phyloP scores from a whole-genome alignment of 176 grass and related monocot species.

The Avena eriantha region DNA sequence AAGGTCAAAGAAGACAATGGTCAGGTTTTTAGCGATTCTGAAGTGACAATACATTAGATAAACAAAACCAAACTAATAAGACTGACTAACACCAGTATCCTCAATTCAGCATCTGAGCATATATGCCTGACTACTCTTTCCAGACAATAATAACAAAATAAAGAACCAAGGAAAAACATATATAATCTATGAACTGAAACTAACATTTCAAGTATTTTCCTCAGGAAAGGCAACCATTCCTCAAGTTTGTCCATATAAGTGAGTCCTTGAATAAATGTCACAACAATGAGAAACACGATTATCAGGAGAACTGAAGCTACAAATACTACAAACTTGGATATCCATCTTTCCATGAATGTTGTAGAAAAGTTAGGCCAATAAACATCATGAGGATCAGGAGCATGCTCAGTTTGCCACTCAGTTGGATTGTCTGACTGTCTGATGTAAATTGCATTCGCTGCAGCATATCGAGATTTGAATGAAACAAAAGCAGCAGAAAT shows the following conservation, averaged over 20 bases:
- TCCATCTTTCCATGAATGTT: conserved; percentile 89
- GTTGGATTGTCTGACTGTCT: conserved; percentile 79
- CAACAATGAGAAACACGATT: conserved; percentile 76
- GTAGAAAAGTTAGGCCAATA: conserved; percentile 98
- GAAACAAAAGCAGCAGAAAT: conserved; percentile 81
- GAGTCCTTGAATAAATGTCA: conserved; percentile 88
- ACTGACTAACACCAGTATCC: conserved; percentile 6
- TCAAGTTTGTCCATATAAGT: conserved; percentile 91
- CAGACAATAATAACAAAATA: conserved; percentile 22
- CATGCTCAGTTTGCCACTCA: conserved; percentile 88
- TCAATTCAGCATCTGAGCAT: conserved; percentile 27
- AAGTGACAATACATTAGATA: neutral
- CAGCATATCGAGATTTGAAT: conserved; percentile 81
- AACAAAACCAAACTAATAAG: neutral
- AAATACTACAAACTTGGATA: conserved; percentile 86
- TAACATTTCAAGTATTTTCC: conserved; percentile 75
- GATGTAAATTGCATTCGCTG: conserved; percentile 75
- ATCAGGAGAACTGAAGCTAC: conserved; percentile 80
- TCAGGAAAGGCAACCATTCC: conserved; percentile 87
- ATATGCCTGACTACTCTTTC: conserved; percentile 12
- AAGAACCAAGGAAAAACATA: neutral
- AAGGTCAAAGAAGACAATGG: conserved; percentile 41
- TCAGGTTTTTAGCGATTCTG: neutral
- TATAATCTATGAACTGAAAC: conserved; percentile 37
- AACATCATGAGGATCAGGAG: conserved; percentile 83